These are phyloP conservation scores for Sisymbrium irio DNA, from an alignment of 345 rosid species.

Conservation along the genomic window DNA sequence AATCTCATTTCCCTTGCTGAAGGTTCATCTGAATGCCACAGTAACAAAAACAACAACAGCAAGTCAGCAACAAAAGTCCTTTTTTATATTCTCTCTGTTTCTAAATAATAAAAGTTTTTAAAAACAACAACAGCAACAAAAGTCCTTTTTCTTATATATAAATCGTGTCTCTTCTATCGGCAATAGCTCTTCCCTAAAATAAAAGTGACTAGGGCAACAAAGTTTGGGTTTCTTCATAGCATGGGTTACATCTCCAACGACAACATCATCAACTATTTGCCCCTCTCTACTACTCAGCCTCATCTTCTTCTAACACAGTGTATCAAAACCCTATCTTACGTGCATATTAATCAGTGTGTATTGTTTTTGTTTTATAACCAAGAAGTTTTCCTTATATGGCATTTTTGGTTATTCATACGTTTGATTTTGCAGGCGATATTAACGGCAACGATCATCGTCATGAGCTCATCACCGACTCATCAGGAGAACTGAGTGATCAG, in stretches of 20 bases:
- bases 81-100: too few species aligned
- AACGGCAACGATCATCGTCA: background rate
- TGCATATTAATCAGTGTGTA: background rate
- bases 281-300: conserved; percentile 18
- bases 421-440: background rate
- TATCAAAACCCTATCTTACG: background rate
- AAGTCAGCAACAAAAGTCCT: background rate
- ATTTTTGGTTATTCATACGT: background rate
- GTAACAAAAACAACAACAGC: background rate
- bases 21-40: conserved; percentile 9
- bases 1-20: background rate
- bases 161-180: background rate
- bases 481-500: background rate
- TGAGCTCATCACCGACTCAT: conserved; percentile 1
- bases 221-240: background rate
- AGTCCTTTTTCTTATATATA: background rate
- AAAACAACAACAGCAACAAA: background rate
- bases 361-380: background rate
- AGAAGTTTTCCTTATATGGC: background rate
- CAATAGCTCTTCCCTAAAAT: background rate
- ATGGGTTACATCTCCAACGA: conserved; percentile 27
- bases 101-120: too few species aligned
- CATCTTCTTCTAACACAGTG: conserved; percentile 22
- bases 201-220: conserved; percentile 8
- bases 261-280: conserved; percentile 18